Base-by-base conservation (phyloP, 805 yeast genomes). In the Suhomyces emberorum region DNA sequence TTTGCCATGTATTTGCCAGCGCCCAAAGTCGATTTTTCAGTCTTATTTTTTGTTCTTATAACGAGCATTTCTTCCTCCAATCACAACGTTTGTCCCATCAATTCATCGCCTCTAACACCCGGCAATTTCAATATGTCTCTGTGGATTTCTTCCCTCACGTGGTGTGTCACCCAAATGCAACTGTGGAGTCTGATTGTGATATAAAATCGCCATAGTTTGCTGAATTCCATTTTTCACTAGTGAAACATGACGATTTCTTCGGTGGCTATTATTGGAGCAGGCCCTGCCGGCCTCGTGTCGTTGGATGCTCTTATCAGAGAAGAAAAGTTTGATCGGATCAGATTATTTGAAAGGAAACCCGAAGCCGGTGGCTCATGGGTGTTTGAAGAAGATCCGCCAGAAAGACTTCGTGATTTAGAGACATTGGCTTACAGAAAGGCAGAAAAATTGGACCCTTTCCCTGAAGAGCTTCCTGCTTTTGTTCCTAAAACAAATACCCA, bases 221-320 rank as follows among this genome's bases (percentile, higher is more conserved):
- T 20, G 23, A 7, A 7, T 10, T 10, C 10, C 23, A 20, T 20
- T 10, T n/a, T n/a, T n/a, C n/a, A n/a, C n/a, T n/a, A n/a, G n/a
- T n/a, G n/a, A n/a, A 23, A 11, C 18, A 32, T 26, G 30, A 5
- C 35, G 7, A 32, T 32, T 26, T 39, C 38, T 23, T 44, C 43
- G 11, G 46, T 52, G n/a, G 57, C 52, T 11, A 45, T 52, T 8
- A 45, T 52, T 15, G 57, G 57, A 8, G 57, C 56, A 14, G 57
- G 57, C 3, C 56, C 57, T 11, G 42, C 54, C 6, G 57, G 57
- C 2, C 53, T 54, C 19, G 46, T 52, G 23, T 38, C 51, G 2
- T 39, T 52, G 12, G 57, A 52, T 26, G 34, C 47, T 1, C 38
- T 52, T 15, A 38, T 51, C 4, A 43, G 44, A 16, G 55, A 52